phyloP scores from a whole-genome alignment of 192 early-diverging fungal genomes.

The Rhizophagus clarus region DNA sequence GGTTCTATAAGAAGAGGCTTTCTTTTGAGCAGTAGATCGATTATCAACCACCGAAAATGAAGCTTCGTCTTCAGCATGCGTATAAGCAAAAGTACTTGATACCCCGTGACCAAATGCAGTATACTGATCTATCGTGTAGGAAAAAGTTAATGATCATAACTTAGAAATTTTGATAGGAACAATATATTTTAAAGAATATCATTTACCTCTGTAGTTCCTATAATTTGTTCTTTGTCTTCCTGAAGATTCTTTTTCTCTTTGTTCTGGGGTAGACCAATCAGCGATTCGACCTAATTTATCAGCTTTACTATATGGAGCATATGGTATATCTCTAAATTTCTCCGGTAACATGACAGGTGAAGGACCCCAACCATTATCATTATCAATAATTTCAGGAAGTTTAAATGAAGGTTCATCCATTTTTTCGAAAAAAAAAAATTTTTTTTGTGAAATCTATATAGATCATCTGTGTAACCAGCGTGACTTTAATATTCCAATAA shows the following conservation, averaged over 20 bases:
- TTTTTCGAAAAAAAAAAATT: too few relatives aligned
- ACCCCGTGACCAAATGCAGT: slow-evolving; percentile 86
- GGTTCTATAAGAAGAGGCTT: slow-evolving; percentile 53
- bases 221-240: slow-evolving; percentile 45
- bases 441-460: too few relatives aligned
- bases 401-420: slow-evolving; percentile 53
- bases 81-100: slow-evolving; percentile 85
- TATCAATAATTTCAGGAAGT: slow-evolving; percentile 80
- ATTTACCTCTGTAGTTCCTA: slow-evolving; percentile 46
- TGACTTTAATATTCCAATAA: too few relatives aligned
- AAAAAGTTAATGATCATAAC: neutral
- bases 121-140: slow-evolving; percentile 48
- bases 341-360: slow-evolving; percentile 61
- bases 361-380: slow-evolving; percentile 90
- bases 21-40: slow-evolving; percentile 68
- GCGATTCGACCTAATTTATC: slow-evolving; percentile 95
- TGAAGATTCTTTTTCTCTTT: slow-evolving; percentile 62
- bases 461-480: too few relatives aligned
- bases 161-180: neutral
- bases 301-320: slow-evolving; percentile 91
- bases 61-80: slow-evolving; percentile 88
- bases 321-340: slow-evolving; percentile 82
- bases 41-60: slow-evolving; percentile 94
- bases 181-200: neutral
- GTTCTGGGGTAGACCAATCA: slow-evolving; percentile 83